These are phyloP conservation scores for Puya raimondii DNA, from an alignment of 176 grass and related monocot species.

Conservation along the genomic window DNA sequence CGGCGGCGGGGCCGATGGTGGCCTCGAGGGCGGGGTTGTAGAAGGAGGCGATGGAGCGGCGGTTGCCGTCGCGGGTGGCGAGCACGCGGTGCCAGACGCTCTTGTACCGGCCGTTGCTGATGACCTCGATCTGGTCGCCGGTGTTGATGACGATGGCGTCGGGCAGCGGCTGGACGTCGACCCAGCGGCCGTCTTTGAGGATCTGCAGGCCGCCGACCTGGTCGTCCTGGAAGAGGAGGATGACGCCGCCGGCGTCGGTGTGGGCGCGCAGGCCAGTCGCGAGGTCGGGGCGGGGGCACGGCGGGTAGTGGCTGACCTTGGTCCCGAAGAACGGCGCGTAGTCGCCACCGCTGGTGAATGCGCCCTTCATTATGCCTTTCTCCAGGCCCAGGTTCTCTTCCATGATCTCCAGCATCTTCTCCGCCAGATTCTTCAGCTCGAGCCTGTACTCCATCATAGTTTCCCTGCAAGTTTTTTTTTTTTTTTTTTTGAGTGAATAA, in stretches of 20 bases:
- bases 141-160: slow-evolving; percentile 59
- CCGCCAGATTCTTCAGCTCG: slow-evolving; percentile 25
- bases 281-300: slow-evolving; percentile 58
- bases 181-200: slow-evolving; percentile 47
- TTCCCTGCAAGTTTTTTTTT: slow-evolving; percentile 34
- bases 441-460: slow-evolving; percentile 76
- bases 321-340: slow-evolving; percentile 43
- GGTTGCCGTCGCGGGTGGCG: slow-evolving; percentile 44
- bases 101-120: slow-evolving; percentile 49
- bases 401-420: slow-evolving; percentile 44
- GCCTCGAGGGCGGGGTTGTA: slow-evolving; percentile 43
- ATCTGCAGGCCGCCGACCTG: slow-evolving; percentile 47
- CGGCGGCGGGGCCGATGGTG: slow-evolving; percentile 23
- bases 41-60: slow-evolving; percentile 54
- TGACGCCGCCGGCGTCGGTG: slow-evolving; percentile 59
- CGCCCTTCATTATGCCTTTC: slow-evolving; percentile 22
- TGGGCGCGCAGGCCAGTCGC: slow-evolving; percentile 47
- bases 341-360: slow-evolving; percentile 29
- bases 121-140: slow-evolving; percentile 66
- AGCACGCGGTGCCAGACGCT: slow-evolving; percentile 66
- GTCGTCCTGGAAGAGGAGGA: slow-evolving; percentile 68
- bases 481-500: neutral
- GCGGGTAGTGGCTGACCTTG: slow-evolving; percentile 79
- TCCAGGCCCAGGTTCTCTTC: slow-evolving; percentile 47
- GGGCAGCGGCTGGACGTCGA: slow-evolving; percentile 45